These are phyloP conservation scores for Chaetomium globosum DNA, from an alignment of 2,329 filamentous ascomycete genomes.

Conservation along the genomic window DNA sequence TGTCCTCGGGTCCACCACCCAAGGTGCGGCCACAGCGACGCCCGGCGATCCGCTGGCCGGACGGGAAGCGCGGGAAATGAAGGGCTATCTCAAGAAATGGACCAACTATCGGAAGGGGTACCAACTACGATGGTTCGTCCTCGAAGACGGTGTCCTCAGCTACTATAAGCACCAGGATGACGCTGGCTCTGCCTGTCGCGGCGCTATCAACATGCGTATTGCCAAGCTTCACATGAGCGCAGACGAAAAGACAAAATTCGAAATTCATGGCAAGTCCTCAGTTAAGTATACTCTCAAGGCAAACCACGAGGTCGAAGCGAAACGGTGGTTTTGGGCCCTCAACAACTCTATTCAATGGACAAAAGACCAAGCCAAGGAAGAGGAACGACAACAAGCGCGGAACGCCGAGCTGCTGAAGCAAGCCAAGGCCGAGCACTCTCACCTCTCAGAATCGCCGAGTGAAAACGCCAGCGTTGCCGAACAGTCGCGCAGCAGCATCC, in stretches of 20 bases:
- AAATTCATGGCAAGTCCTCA: slow-evolving; percentile 96
- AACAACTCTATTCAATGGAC: slow-evolving; percentile 99
- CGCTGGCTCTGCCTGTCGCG: slow-evolving; percentile 90
- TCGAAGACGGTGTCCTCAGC: slow-evolving; percentile 94
- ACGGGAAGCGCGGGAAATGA: slow-evolving; percentile 93
- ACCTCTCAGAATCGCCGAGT: slow-evolving; percentile 52
- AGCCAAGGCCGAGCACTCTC: slow-evolving; percentile 72
- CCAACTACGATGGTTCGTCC: slow-evolving; percentile 95
- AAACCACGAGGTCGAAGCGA: slow-evolving; percentile 96
- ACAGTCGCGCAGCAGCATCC: slow-evolving; percentile 48
- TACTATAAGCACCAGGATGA: slow-evolving; percentile 99
- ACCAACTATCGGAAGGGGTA: slow-evolving; percentile 98
- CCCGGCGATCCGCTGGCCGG: slow-evolving; percentile 67
- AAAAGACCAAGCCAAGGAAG: slow-evolving; percentile 94
- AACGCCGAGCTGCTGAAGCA: slow-evolving; percentile 76
- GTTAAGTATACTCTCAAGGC: slow-evolving; percentile 98
- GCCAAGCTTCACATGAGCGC: slow-evolving; percentile 93
- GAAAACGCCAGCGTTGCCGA: slow-evolving; percentile 58
- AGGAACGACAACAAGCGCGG: slow-evolving; percentile 73
- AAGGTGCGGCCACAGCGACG: slow-evolving; percentile 55
- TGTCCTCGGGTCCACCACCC: slow-evolving; percentile 75
- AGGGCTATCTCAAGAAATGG: slow-evolving; percentile 98
- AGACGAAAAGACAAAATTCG: slow-evolving; percentile 96
- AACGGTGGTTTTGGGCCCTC: slow-evolving; percentile 97
- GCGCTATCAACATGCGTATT: slow-evolving; percentile 98